Evolutionary conservation across 495 filamentous ascomycete species (phyloP), one percentile per base, ranked within the genome.

Genomic region (Podospora pseudoanserina): DNA sequence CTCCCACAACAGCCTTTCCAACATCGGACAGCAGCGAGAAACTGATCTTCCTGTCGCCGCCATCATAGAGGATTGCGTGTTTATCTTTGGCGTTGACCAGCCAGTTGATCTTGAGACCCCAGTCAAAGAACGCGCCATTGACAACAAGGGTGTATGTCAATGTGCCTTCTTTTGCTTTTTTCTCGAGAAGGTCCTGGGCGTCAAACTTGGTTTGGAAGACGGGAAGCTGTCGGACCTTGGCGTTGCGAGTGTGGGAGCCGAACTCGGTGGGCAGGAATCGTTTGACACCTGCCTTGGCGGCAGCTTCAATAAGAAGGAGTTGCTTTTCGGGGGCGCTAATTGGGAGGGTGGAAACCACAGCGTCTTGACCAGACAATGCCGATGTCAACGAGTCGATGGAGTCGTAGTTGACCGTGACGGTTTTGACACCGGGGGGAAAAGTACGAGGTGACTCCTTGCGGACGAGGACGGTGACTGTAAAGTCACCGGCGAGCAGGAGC

Each of bases 391-490:
- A 83, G 9, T 83, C 79, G 0, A 80, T 62, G 1, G 86, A 88
- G 54, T 77, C 73, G 71, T 83, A 86, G 73, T 89, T 82, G n/a
- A 84, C 86, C 13, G 74, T 65, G 53, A 78, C 74, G 20, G 86
- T 74, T 18, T 72, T 78, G 57, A 84, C 81, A n/a, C 63, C 72
- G 27, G 73, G 26, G 72, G 77, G 73, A 74, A 81, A 72, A 5
- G 60, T 76, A 19, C 78, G 67, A 15, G 75, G 74, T n/a, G 77
- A 80, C 20, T 62, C 71, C 6, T 76, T 39, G 54, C 89, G 83
- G 18, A 79, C 79, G 16, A 91, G 73, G 18, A 84, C 78, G 2
- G 86, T 88, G 58, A 90, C 80, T 15, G 83, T 74, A 79, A 88
- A 88, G 9, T 78, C 75, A 1, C 81, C 74, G 2, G 82, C 74